phyloP scores from a whole-genome alignment of 2,329 filamentous ascomycete genomes.

The Ramichloridium luteum region DNA sequence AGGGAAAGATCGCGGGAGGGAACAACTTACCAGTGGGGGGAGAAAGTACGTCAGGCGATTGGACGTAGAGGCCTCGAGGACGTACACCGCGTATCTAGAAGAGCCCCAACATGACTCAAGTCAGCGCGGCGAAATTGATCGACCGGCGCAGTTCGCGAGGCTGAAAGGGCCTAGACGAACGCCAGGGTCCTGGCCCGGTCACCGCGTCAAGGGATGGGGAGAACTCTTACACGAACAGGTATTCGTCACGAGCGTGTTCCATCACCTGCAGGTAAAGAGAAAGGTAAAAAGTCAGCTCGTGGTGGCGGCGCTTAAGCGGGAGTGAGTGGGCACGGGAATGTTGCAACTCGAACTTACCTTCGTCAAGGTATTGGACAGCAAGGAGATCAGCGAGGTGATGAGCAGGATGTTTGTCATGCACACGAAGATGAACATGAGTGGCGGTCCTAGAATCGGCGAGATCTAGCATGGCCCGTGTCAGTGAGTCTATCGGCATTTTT shows the following conservation, averaged over 20 bases:
- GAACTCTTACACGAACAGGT: conserved; percentile 65
- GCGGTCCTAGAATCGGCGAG: conserved; percentile 40
- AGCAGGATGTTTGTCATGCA: conserved; percentile 65
- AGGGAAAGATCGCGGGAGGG: too few relatives aligned
- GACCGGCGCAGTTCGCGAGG: too few relatives aligned
- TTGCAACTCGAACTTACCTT: conserved; percentile 35
- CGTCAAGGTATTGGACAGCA: conserved; percentile 62
- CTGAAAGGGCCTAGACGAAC: too few relatives aligned
- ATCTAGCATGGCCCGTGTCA: conserved; percentile 17
- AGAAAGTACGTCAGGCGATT: conserved; percentile 38
- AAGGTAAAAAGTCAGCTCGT: too few relatives aligned
- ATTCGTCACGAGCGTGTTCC: conserved; percentile 57
- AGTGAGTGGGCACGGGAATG: too few relatives aligned
- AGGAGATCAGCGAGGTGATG: conserved; percentile 65
- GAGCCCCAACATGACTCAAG: too few relatives aligned
- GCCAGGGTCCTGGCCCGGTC: too few relatives aligned
- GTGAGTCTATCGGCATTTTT: conserved; percentile 9
- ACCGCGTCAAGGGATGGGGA: too few relatives aligned
- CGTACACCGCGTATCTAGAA: conserved; percentile 40
- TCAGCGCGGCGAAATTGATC: too few relatives aligned
- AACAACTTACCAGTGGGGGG: conserved; percentile 33
- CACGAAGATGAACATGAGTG: conserved; percentile 57
- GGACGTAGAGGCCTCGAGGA: conserved; percentile 40
- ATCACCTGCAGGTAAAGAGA: conserved; percentile 45
- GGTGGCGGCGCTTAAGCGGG: too few relatives aligned